Percentiles rank a stretch among this genome's conserved stretches.
Evolutionary conservation across 129 eudicot genomes (phyloP).

Genomic region (Lonicera japonica): DNA sequence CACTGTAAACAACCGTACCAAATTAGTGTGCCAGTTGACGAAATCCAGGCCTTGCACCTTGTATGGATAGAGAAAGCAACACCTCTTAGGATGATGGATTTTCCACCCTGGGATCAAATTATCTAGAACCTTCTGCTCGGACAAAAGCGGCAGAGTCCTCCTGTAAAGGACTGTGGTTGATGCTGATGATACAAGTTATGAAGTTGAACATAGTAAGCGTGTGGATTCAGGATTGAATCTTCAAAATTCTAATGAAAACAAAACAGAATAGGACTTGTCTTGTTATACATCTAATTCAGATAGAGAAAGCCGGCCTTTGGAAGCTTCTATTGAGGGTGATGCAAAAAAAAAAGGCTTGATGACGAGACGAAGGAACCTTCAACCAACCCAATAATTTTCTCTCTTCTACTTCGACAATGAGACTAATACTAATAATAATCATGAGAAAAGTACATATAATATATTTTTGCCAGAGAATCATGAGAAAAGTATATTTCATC

Average conservation of each 20-base stretch:
- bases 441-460: conserved; percentile 6
- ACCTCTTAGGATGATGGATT: too few relatives aligned
- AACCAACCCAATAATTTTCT: background rate
- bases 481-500: too few relatives aligned
- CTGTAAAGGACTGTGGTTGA: too few relatives aligned
- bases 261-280: conserved; percentile 11
- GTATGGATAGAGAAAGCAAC: too few relatives aligned
- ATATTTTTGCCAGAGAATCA: too few relatives aligned
- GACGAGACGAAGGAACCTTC: background rate
- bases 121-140: too few relatives aligned
- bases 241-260: conserved; percentile 5
- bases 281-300: background rate
- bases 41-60: too few relatives aligned
- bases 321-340: conserved; percentile 8
- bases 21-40: too few relatives aligned
- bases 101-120: too few relatives aligned
- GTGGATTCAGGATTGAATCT: conserved; percentile 7
- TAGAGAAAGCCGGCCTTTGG: conserved; percentile 12
- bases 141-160: too few relatives aligned
- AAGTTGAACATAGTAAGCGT: conserved; percentile 9
- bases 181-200: conserved; percentile 5
- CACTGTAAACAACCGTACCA: too few relatives aligned
- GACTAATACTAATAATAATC: conserved; percentile 12
- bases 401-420: conserved; percentile 5
- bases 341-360: background rate